These are phyloP conservation scores for Asterionellopsis glacialis DNA, from an alignment of 108 stramenopile species.

Conservation along the genomic window DNA sequence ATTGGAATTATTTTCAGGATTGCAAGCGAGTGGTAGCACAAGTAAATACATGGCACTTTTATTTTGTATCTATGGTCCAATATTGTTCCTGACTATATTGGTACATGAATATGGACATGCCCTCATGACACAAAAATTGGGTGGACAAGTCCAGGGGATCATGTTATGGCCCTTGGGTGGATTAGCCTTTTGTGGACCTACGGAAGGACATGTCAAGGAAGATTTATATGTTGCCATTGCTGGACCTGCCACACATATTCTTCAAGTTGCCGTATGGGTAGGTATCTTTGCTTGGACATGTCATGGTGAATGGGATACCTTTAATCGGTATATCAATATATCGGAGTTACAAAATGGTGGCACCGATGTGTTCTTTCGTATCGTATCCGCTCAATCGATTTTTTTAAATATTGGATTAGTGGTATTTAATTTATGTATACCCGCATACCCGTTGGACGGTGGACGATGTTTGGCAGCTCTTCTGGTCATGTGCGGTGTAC, in stretches of 20 bases:
- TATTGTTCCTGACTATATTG: conserved; percentile 9
- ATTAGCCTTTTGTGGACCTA: conserved; percentile 35
- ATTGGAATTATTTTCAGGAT: neutral
- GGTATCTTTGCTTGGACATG: conserved; percentile 8
- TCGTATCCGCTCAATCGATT: conserved; percentile 22
- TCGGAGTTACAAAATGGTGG: conserved; percentile 13
- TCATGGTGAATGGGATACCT: conserved; percentile 7
- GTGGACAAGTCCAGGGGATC: conserved; percentile 37
- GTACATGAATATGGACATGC: conserved; percentile 47
- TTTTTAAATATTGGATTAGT: conserved; percentile 8
- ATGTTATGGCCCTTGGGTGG: conserved; percentile 50
- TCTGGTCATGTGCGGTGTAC: conserved; percentile 3
- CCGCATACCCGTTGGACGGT: conserved; percentile 34
- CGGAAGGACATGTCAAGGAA: conserved; percentile 15
- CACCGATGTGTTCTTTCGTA: conserved; percentile 27
- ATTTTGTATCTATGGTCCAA: conserved; percentile 36
- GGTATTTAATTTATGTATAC: conserved; percentile 24
- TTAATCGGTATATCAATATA: neutral
- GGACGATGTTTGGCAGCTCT: conserved; percentile 37
- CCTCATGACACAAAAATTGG: conserved; percentile 24
- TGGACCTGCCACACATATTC: conserved; percentile 43
- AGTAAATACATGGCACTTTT: conserved; percentile 17
- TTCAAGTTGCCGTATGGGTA: conserved; percentile 36
- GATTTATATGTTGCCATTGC: conserved; percentile 38
- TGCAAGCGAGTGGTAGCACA: neutral